These are phyloP conservation scores for Leptographium flavum DNA, from an alignment of 2,329 filamentous ascomycete genomes.

Conservation along the genomic window DNA sequence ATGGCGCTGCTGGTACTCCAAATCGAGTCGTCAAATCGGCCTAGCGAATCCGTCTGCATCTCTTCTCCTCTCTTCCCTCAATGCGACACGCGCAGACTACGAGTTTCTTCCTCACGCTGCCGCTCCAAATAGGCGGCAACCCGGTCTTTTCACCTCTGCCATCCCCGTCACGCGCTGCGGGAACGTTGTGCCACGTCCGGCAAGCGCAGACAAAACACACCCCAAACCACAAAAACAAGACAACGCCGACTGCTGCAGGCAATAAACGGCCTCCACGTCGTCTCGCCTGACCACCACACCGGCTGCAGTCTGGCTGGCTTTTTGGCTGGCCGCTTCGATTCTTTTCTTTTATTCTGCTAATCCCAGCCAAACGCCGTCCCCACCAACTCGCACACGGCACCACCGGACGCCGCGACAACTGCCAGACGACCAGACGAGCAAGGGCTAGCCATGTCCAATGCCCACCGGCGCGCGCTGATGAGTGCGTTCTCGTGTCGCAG, in stretches of 20 bases:
- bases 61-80: no score
- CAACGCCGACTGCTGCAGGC: constrained; percentile 5
- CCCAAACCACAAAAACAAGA: neutral
- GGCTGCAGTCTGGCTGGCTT: neutral
- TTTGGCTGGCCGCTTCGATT: no score
- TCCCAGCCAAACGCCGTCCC: neutral
- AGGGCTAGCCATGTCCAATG: constrained; percentile 1
- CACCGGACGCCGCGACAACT: neutral
- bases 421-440: neutral
- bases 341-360: neutral
- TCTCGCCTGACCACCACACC: neutral
- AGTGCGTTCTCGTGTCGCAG: neutral
- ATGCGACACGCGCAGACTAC: no score
- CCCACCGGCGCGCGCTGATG: neutral
- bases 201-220: no score
- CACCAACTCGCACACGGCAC: constrained; percentile 1
- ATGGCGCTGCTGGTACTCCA: no score
- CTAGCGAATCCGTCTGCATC: no score
- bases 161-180: no score
- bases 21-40: no score
- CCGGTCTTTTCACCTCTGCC: no score
- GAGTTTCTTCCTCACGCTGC: no score
- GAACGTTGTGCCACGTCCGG: no score
- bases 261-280: constrained; percentile 12
- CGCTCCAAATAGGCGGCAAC: no score